These are phyloP conservation scores for Beta macrorhiza DNA, from an alignment of 179 eudicot species.

Conservation along the genomic window DNA sequence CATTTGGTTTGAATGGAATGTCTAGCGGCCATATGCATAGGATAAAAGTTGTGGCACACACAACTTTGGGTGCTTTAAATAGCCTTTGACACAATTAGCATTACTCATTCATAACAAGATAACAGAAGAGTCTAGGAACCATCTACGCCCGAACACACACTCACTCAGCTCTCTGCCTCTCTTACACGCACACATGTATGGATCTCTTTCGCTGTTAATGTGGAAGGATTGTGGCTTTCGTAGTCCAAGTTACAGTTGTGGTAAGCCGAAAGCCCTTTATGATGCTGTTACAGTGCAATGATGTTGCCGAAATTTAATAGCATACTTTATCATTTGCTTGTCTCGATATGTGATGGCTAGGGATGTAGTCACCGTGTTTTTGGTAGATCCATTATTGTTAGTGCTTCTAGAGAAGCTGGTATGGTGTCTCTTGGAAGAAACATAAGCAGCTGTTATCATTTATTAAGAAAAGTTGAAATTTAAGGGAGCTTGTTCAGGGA, in stretches of 20 bases:
- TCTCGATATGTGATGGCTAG: neutral
- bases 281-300: no score
- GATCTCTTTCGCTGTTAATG: no score
- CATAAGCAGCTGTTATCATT: neutral
- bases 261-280: no score
- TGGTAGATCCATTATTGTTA: neutral
- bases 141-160: neutral
- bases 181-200: no score
- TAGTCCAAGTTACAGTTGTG: no score
- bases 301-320: neutral
- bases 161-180: no score
- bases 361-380: neutral
- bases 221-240: no score
- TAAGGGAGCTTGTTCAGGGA: conserved; percentile 4
- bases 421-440: neutral
- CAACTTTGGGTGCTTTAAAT: no score
- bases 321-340: neutral
- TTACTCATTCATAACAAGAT: no score
- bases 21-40: neutral
- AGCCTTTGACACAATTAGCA: no score
- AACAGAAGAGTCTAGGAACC: no score
- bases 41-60: neutral
- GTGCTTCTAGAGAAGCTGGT: conserved; percentile 4
- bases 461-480: neutral
- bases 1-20: neutral